Evolutionary conservation across 2,329 filamentous ascomycete species (phyloP), one percentile per base, ranked within the genome.

Genomic region (Plectosphaerella plurivora): DNA sequence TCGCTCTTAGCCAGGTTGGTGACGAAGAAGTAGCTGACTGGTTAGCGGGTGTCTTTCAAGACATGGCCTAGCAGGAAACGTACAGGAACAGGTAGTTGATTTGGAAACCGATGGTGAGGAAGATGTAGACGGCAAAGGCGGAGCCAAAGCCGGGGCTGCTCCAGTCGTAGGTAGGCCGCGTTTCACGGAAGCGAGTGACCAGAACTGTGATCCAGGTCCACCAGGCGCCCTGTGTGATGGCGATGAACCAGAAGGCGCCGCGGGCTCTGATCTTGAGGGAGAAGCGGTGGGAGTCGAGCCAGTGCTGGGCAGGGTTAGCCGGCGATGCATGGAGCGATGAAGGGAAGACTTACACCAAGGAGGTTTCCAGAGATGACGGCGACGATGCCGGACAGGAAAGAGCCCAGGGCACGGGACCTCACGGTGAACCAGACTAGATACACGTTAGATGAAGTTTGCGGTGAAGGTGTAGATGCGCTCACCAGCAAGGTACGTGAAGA

Each of bases 201-300:
- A 87, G 66, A 2, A 90, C 68, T 0, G 86, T 87, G 0, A 79
- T 81, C 87, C 87, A 91, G 4, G 82, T 73, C 87, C 87, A 91
- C 79, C 84, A 89, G 1, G 73, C 84, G 0, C 86, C 86, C 59
- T 88, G 85, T 0, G 87, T 63, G 0, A 75, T 68, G 15, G 78
- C 71, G 44, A 86, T 76, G 3, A 71, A 52, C 55, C 68, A 72
- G 59, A 88, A 89, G 0, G 81, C 73, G 4, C 65, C 72, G 3
- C 86, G 72, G 2, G 79, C 74, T 5, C 85, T 75, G 0, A 68
- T 63, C 54, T 77, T 80, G 4, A 88, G 68, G 0, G 81, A 65
- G 5, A 87, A 64, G 0, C 69, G 68, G 1, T 73, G 77, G n/a
- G 72, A 75, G 56, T 89, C 86, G 3, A 89, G 74, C 65, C 79